phyloP scores from a whole-genome alignment of 257 asterid genomes.

The Nicotiana otophora region DNA sequence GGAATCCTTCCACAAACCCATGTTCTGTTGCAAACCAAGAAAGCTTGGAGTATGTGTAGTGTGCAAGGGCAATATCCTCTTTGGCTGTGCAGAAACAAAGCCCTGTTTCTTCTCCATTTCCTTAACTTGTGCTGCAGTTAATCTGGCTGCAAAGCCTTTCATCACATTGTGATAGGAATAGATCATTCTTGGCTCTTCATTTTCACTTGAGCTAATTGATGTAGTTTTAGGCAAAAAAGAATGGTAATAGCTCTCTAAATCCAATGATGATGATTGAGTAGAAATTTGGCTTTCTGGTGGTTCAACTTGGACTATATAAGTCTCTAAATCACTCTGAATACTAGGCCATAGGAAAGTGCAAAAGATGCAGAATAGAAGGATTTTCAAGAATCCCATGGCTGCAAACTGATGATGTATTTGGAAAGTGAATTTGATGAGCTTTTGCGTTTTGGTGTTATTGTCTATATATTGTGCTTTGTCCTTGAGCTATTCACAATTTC shows the following conservation, averaged over 20 bases:
- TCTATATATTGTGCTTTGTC: neutral
- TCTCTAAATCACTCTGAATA: conserved; percentile 10
- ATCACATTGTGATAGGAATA: conserved; percentile 36
- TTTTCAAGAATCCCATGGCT: conserved; percentile 2
- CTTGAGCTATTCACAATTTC: neutral
- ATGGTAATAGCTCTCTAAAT: conserved; percentile 25
- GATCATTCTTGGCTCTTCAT: conserved; percentile 13
- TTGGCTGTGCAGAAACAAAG: conserved; percentile 30
- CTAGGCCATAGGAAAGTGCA: neutral
- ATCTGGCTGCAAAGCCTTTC: conserved; percentile 41
- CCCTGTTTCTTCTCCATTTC: conserved; percentile 27
- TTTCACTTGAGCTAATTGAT: conserved; percentile 2
- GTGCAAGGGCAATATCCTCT: conserved; percentile 19
- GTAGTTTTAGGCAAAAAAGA: conserved; percentile 28
- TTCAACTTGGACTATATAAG: conserved; percentile 39
- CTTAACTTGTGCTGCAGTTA: conserved; percentile 27
- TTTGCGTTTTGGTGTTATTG: neutral
- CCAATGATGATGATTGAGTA: neutral
- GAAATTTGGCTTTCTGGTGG: conserved; percentile 12
- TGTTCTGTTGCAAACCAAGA: conserved; percentile 36
- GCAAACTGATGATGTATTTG: neutral
- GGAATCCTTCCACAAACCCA: conserved; percentile 44
- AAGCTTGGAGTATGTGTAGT: conserved; percentile 47
- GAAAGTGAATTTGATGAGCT: neutral
- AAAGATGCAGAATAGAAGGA: neutral